Evolutionary conservation across 305 asterid genomes (phyloP).

Genomic region (Ruellia speciosa): DNA sequence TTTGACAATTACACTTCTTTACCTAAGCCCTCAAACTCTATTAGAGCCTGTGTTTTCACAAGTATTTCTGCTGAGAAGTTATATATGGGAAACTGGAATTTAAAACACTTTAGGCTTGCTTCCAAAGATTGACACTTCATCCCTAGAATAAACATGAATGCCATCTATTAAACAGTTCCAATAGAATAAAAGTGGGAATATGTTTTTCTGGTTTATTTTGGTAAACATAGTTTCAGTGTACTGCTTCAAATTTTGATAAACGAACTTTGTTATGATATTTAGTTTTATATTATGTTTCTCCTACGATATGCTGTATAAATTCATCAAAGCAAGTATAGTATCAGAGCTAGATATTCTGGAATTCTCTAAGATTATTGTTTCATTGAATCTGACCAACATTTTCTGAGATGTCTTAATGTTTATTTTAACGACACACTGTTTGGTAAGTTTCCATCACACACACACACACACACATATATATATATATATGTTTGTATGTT

Average conservation of each 20-base stretch:
- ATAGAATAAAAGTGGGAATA: too few relatives aligned
- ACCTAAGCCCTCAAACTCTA: background rate
- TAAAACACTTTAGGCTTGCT: background rate
- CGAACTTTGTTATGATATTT: slow-evolving; percentile 7
- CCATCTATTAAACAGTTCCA: too few relatives aligned
- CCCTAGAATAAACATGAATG: background rate
- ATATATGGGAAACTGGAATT: background rate
- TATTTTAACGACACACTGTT: slow-evolving; percentile 9
- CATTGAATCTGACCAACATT: background rate
- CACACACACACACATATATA: background rate
- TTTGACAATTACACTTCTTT: background rate
- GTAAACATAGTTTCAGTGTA: background rate
- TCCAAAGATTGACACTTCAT: background rate
- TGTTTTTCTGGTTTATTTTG: background rate
- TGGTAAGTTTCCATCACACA: slow-evolving; percentile 11
- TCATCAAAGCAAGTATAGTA: background rate
- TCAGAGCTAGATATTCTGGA: slow-evolving; percentile 16
- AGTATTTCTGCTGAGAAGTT: background rate
- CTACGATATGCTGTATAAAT: slow-evolving; percentile 1
- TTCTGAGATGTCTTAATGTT: slow-evolving; percentile 12
- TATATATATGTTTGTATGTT: slow-evolving; percentile 1
- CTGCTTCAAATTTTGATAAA: slow-evolving; percentile 8
- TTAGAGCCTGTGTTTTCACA: background rate
- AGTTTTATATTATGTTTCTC: background rate
- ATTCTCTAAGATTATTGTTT: slow-evolving; percentile 5